Base-by-base conservation (phyloP, 1,139 yeast species). In the Pneumocystis canis region DNA sequence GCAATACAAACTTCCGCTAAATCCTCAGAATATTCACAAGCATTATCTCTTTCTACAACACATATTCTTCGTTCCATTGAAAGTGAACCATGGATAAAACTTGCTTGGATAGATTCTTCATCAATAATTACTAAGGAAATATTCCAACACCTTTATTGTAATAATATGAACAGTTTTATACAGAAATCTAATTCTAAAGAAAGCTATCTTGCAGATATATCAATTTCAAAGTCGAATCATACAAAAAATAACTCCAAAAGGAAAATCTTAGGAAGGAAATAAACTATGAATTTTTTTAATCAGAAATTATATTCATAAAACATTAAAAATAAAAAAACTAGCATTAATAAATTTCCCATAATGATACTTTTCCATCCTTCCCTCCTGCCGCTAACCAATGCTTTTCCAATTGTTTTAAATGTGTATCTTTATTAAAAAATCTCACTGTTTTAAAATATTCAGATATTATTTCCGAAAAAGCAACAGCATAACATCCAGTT, bases 301-400 rank as follows among this genome's bases (percentile, higher is more conserved):
- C 2, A 9, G 7, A 9, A 5, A 5, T 7, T 32, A 32, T 32
- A 32, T 32, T 5, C 14, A 33, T 33, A 33, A 33, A 33, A 6
- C 14, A 33, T 33, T 16, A 7, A 33, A 33, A 33, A 33, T 7
- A 33, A 33, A 33, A 33, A n/a, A 40, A 20, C n/a, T n/a, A n/a
- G n/a, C 20, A 40, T 18, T 40, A 40, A 56, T 20, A 56, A n/a
- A 56, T 37, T 33, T 56, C 58, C 58, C 58, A 56, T 33, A 56
- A 56, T 33, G 39, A 33, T 33, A 56, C 28, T 4, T 37, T 56
- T 20, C 58, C 58, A 4, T 56, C 58, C 20, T 56, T 56, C 14
- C 58, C 58, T 2, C 58, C 58, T 18, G 58, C 58, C 20, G 37
- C 40, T 56, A 32, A 32, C 58, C 58, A 56, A 40, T 40, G 53